These are phyloP conservation scores for Ascochyta koolunga DNA, from an alignment of 2,329 filamentous ascomycete species.

Conservation along the genomic window DNA sequence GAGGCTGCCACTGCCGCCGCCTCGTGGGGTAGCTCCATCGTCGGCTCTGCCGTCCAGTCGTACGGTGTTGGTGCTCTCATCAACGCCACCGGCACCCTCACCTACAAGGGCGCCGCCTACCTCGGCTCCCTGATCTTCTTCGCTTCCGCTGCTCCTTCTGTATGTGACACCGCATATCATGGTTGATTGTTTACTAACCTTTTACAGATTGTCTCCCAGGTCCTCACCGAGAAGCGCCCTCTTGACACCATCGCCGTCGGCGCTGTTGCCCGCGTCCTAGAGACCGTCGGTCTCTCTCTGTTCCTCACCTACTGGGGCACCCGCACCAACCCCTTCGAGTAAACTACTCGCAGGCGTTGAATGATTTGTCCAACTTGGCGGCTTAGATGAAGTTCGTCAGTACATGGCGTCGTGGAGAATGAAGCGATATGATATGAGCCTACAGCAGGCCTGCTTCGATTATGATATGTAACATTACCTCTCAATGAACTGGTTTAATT, in stretches of 20 bases:
- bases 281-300: constrained; percentile 89
- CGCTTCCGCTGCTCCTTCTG: constrained; percentile 83
- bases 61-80: constrained; percentile 84
- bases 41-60: constrained; percentile 86
- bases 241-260: constrained; percentile 88
- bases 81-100: constrained; percentile 93
- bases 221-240: constrained; percentile 90
- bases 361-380: constrained; percentile 30
- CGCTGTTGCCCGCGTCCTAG: constrained; percentile 81
- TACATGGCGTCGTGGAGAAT: constrained; percentile 26
- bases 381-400: constrained; percentile 35
- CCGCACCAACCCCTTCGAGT: constrained; percentile 89
- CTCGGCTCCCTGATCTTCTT: constrained; percentile 90
- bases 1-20: constrained; percentile 87
- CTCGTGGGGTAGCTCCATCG: constrained; percentile 87
- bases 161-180: constrained; percentile 57
- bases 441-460: constrained; percentile 21
- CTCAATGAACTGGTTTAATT: constrained; percentile 25
- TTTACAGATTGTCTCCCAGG: constrained; percentile 77
- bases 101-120: constrained; percentile 97
- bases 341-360: constrained; percentile 47
- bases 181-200: constrained; percentile 25
- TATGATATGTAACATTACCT: constrained; percentile 41
- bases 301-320: constrained; percentile 99
- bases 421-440: constrained; percentile 32